A percentile compares a stretch with the other conserved stretches of the same genome.
phyloP scores from a whole-genome alignment of 495 filamentous ascomycete genomes.

The Aspergillus sparsus region DNA sequence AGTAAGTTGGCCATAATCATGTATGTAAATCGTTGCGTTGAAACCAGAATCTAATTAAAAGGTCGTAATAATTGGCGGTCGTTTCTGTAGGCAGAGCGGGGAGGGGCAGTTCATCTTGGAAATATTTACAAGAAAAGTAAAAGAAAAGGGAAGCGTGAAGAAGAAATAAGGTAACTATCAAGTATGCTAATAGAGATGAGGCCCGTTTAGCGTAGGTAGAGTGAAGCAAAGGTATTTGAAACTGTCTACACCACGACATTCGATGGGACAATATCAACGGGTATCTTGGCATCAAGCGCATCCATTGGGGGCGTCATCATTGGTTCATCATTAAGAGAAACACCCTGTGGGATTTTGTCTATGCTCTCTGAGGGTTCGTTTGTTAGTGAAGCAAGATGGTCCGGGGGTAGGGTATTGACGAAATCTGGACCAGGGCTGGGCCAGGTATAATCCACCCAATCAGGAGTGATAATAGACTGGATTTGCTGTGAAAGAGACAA shows the following conservation, averaged over 20 bases:
- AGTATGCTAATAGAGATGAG: too few species aligned
- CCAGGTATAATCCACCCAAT: conserved; percentile 76
- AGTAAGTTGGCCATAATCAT: too few species aligned
- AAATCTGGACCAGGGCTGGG: conserved; percentile 62
- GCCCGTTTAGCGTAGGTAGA: too few species aligned
- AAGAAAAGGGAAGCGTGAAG: too few species aligned
- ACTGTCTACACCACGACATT: conserved; percentile 12
- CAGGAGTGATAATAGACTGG: conserved; percentile 58
- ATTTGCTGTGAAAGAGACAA: conserved; percentile 61
- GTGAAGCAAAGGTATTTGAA: not conserved
- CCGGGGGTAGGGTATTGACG: conserved; percentile 53
- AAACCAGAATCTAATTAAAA: too few species aligned
- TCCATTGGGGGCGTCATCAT: conserved; percentile 19
- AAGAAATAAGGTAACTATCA: too few species aligned
- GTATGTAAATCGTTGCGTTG: too few species aligned
- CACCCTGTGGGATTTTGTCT: conserved; percentile 3
- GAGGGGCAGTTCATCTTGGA: too few species aligned
- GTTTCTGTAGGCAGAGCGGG: too few species aligned
- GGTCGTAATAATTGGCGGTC: too few species aligned
- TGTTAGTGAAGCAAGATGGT: conserved; percentile 32
- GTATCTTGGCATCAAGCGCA: conserved; percentile 14
- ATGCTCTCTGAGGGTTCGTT: conserved; percentile 1
- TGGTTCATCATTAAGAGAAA: conserved; percentile 8
- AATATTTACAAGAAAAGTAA: too few species aligned
- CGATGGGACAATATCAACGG: conserved; percentile 7